These are phyloP conservation scores for Solanum peruvianum DNA, from an alignment of 257 asterid genomes.

Conservation along the genomic window DNA sequence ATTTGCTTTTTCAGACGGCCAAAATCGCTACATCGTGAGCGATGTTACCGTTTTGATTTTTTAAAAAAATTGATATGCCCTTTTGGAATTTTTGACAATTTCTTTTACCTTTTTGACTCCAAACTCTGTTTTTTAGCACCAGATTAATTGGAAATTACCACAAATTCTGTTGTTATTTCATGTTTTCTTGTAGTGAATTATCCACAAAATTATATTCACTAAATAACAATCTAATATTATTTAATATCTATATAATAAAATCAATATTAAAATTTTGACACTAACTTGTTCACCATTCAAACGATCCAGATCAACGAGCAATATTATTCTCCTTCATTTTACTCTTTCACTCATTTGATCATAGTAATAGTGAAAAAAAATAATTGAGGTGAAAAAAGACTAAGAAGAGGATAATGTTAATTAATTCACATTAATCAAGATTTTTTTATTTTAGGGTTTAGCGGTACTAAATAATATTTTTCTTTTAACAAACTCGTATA, in stretches of 20 bases:
- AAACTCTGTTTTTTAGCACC: neutral
- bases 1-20: too few species aligned
- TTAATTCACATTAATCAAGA: neutral
- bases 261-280: rapidly evolving
- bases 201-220: neutral
- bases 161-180: too few species aligned
- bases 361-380: neutral
- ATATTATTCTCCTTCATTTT: neutral
- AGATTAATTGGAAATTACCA: neutral
- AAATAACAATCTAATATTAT: neutral
- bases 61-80: too few species aligned
- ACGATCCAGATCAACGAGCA: neutral
- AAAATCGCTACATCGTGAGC: too few species aligned
- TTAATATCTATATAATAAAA: neutral
- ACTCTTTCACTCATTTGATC: neutral
- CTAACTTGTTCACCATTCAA: neutral
- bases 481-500: neutral
- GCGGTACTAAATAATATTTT: neutral
- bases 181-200: neutral
- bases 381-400: neutral
- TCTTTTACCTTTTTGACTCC: too few species aligned
- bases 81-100: too few species aligned
- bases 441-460: neutral
- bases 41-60: too few species aligned
- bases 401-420: neutral